Conservation (phyloP, 352 stramenopile genomes). For the Phytopythium sindhum region DNA sequence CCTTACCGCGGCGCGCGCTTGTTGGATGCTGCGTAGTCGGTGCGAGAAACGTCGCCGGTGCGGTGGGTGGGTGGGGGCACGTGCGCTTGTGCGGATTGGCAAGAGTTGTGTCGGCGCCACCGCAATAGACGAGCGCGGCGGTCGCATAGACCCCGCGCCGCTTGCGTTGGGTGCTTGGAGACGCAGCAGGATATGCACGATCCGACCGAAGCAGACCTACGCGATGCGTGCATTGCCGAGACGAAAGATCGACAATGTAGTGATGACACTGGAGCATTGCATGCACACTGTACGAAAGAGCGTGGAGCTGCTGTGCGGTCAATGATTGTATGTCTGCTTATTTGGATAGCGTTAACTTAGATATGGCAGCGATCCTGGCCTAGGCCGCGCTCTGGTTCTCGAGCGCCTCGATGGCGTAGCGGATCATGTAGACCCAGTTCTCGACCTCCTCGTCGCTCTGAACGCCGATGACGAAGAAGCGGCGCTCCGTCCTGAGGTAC, state of each 20-base stretch:
- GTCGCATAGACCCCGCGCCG: conserved; percentile 3
- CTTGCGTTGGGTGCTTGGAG: conserved; percentile 1
- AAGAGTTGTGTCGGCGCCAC: no score
- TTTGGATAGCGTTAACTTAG: not conserved
- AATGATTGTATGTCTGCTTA: not conserved
- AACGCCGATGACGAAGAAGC: conserved; percentile 69
- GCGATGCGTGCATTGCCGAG: not conserved
- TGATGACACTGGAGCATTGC: no score
- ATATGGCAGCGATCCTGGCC: not conserved
- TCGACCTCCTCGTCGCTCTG: conserved; percentile 74
- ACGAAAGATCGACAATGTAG: not conserved
- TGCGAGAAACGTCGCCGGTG: not conserved
- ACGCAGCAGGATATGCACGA: not conserved
- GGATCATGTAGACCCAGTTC: conserved; percentile 85
- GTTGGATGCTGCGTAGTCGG: not conserved
- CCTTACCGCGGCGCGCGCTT: not conserved
- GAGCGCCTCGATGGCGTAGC: conserved; percentile 82
- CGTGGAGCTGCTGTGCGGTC: no score
- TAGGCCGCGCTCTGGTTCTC: conserved; percentile 38
- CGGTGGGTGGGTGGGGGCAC: no score
- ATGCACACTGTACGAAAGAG: no score
- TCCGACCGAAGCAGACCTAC: not conserved
- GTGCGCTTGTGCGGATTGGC: no score
- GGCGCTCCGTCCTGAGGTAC: conserved; percentile 52
- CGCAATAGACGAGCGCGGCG: not conserved